Conservation (phyloP, 148 eudicot species). For the Chenopodium quinoa region DNA sequence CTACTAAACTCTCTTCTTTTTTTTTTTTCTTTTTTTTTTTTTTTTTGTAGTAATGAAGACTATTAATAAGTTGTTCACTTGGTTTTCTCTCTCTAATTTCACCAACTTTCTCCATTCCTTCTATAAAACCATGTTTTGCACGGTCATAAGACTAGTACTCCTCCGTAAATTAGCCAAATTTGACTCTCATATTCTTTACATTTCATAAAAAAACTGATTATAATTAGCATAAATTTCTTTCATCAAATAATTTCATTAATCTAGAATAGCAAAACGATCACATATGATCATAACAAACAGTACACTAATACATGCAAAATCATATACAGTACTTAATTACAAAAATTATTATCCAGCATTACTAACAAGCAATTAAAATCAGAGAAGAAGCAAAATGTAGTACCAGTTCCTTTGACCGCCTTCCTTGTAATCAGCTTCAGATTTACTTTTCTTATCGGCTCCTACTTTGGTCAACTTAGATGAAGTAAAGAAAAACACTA, state of each 20-base stretch:
- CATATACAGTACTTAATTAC: too few species aligned
- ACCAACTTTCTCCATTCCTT: too few species aligned
- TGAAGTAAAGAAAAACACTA: conserved; percentile 79
- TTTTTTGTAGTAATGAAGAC: too few species aligned
- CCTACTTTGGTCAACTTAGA: conserved; percentile 81
- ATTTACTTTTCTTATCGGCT: conserved; percentile 64
- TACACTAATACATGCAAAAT: neutral
- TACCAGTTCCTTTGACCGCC: conserved; percentile 99
- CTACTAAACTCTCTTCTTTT: too few species aligned
- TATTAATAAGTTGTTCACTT: too few species aligned
- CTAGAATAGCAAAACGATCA: neutral
- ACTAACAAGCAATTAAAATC: neutral
- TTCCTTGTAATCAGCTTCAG: conserved; percentile 81
- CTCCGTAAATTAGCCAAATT: too few species aligned
- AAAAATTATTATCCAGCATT: neutral
- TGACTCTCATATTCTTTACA: too few species aligned
- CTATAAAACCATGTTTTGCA: too few species aligned
- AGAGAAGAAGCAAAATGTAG: neutral
- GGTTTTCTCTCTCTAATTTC: too few species aligned
- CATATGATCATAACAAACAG: neutral
- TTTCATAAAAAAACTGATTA: neutral
- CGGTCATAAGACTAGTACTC: too few species aligned
- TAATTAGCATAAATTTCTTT: neutral
- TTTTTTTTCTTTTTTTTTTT: too few species aligned
- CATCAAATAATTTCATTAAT: neutral